A percentile compares a stretch with the other conserved stretches of the same genome.
phyloP scores from a whole-genome alignment of 306 rosid genomes.

The Pyrus pyrifolia region DNA sequence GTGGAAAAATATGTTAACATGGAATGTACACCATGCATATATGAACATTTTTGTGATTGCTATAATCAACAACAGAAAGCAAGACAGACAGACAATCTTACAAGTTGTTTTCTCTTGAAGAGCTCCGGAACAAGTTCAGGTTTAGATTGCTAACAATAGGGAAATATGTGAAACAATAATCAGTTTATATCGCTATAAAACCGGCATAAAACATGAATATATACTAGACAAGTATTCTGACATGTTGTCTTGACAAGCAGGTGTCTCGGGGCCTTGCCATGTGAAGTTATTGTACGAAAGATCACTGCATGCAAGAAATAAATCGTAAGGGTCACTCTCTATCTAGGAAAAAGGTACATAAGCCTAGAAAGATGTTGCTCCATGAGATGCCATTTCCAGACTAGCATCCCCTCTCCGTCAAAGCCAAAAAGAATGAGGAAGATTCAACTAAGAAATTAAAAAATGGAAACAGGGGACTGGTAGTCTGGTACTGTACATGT shows the following conservation, averaged over 20 bases:
- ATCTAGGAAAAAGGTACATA: neutral
- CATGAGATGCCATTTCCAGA: neutral
- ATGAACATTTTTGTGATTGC: neutral
- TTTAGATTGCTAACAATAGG: constrained; percentile 56
- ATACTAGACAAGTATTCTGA: constrained; percentile 24
- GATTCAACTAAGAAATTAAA: no score
- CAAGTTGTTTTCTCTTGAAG: constrained; percentile 33
- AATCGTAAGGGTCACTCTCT: neutral
- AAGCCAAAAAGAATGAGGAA: no score
- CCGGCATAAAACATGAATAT: neutral
- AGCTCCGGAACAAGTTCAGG: constrained; percentile 66
- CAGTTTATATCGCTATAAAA: neutral
- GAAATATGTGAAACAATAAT: constrained; percentile 17
- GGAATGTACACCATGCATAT: neutral
- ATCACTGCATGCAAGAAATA: constrained; percentile 51
- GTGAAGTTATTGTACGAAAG: constrained; percentile 87
- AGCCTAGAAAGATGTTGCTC: neutral
- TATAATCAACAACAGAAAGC: neutral
- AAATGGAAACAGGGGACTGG: no score
- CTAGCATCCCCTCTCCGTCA: no score
- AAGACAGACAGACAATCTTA: constrained; percentile 31
- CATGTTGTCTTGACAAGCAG: constrained; percentile 54
- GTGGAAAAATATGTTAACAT: constrained; percentile 6
- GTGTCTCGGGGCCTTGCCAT: constrained; percentile 51
- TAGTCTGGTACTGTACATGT: no score